phyloP scores from a whole-genome alignment of 1,284 basidiomycete species.

The Ustanciosporium gigantosporum region DNA sequence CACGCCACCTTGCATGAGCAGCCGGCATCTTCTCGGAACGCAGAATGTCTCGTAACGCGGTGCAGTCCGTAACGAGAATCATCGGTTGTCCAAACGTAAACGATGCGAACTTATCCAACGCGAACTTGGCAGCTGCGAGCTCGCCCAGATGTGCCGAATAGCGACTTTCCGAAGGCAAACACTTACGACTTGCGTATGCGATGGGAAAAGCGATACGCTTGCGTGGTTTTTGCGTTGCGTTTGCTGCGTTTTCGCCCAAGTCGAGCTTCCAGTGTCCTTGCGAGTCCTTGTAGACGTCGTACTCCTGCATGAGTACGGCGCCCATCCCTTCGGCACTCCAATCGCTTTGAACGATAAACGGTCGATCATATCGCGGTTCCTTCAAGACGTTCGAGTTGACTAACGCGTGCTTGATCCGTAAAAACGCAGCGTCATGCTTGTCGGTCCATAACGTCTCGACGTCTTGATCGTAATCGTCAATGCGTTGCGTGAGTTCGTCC shows the following conservation, averaged over 20 bases:
- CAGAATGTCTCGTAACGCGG: not conserved
- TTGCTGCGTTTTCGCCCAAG: too few relatives aligned
- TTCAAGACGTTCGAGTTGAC: constrained; percentile 16
- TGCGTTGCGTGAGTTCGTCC: not conserved
- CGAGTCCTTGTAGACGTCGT: not conserved
- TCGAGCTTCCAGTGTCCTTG: not conserved
- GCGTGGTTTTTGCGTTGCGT: too few relatives aligned
- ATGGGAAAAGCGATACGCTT: not conserved
- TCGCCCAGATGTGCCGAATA: constrained; percentile 4
- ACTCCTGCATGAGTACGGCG: constrained; percentile 1
- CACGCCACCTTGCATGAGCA: constrained; percentile 2
- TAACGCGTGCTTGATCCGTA: not conserved
- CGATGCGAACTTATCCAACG: not conserved
- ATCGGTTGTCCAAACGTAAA: constrained; percentile 1
- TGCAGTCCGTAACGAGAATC: not conserved
- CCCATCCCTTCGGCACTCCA: constrained; percentile 5
- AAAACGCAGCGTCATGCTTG: not conserved
- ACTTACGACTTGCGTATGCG: not conserved
- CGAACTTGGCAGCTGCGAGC: constrained; percentile 1
- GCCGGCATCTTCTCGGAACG: constrained; percentile 16
- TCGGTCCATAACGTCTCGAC: not conserved
- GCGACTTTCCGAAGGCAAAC: not conserved
- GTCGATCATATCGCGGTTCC: constrained; percentile 39
- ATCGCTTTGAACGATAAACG: constrained; percentile 2
- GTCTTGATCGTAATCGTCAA: not conserved